A percentile compares a stretch with the other conserved stretches of the same genome.
Conservation (phyloP, 768 basidiomycete species). For the Tulasnella sp. region DNA sequence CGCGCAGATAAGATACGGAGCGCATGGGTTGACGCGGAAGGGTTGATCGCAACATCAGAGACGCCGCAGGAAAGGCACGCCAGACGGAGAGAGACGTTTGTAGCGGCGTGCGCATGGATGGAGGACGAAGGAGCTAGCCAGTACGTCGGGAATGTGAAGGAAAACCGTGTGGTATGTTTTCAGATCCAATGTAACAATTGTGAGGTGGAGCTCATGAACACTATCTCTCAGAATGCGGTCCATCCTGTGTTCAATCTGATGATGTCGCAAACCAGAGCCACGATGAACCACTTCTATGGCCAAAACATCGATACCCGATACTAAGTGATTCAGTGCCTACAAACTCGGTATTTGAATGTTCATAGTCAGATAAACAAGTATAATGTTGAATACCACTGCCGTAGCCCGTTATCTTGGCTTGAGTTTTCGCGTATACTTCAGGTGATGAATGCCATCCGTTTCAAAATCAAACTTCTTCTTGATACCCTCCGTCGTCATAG, state of each 20-base stretch:
- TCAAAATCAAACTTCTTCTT: slow-evolving; percentile 8
- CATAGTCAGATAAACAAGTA: too few species aligned
- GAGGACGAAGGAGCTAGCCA: slow-evolving; percentile 45
- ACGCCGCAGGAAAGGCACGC: slow-evolving; percentile 24
- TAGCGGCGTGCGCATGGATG: slow-evolving; percentile 48
- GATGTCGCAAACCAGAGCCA: slow-evolving; percentile 48
- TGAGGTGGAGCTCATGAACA: neutral
- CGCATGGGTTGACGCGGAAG: slow-evolving; percentile 30
- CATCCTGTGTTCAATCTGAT: slow-evolving; percentile 72
- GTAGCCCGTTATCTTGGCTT: too few species aligned
- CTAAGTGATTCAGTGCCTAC: too few species aligned
- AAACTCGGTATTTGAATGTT: too few species aligned
- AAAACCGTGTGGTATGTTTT: slow-evolving; percentile 49
- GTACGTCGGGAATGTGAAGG: slow-evolving; percentile 43
- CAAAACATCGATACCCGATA: slow-evolving; percentile 27
- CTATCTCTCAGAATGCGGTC: slow-evolving; percentile 55
- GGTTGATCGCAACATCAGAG: slow-evolving; percentile 19
- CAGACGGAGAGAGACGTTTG: slow-evolving; percentile 40
- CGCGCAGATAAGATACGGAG: slow-evolving; percentile 28
- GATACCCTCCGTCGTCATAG: slow-evolving; percentile 15
- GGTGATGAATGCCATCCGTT: too few species aligned
- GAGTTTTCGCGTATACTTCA: too few species aligned
- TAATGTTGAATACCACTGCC: too few species aligned
- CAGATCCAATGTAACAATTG: neutral
- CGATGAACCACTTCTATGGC: slow-evolving; percentile 65